Evolutionary conservation across 371 early-diverging fungal genomes (phyloP).

Genomic region (Mortierella sp.): DNA sequence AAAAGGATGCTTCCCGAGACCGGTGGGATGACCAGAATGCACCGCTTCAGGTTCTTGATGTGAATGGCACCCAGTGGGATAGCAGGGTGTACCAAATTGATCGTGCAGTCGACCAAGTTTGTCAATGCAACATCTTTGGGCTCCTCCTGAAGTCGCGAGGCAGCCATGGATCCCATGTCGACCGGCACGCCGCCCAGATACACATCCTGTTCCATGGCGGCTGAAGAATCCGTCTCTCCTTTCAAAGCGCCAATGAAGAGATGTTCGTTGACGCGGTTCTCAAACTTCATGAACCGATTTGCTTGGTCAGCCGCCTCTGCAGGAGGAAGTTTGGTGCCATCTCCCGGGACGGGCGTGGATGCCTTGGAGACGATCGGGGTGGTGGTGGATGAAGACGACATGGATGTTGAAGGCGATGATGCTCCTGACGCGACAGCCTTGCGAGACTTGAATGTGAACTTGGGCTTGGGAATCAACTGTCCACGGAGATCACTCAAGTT

Average conservation of each 20-base stretch:
- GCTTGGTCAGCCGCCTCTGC: slow-evolving; percentile 4
- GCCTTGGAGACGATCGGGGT: no score
- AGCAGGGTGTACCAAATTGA: slow-evolving; percentile 57
- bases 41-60: slow-evolving; percentile 69
- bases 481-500: slow-evolving; percentile 45
- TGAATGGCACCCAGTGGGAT: slow-evolving; percentile 70
- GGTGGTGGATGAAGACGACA: neutral
- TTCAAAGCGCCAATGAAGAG: slow-evolving; percentile 28
- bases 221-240: neutral
- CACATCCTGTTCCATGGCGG: slow-evolving; percentile 1
- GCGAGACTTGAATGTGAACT: slow-evolving; percentile 72
- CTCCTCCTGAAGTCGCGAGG: neutral
- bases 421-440: slow-evolving; percentile 32
- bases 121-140: slow-evolving; percentile 65
- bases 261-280: slow-evolving; percentile 26
- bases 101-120: slow-evolving; percentile 63
- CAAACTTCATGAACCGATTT: slow-evolving; percentile 29
- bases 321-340: no score
- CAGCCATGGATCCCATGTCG: neutral
- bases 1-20: slow-evolving; percentile 77
- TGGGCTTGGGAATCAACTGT: slow-evolving; percentile 63
- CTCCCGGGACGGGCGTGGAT: no score
- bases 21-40: slow-evolving; percentile 69
- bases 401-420: neutral
- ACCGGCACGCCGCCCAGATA: slow-evolving; percentile 21